These are phyloP conservation scores for Mucor racemosus DNA, from an alignment of 371 early-diverging fungal species.

Conservation along the genomic window DNA sequence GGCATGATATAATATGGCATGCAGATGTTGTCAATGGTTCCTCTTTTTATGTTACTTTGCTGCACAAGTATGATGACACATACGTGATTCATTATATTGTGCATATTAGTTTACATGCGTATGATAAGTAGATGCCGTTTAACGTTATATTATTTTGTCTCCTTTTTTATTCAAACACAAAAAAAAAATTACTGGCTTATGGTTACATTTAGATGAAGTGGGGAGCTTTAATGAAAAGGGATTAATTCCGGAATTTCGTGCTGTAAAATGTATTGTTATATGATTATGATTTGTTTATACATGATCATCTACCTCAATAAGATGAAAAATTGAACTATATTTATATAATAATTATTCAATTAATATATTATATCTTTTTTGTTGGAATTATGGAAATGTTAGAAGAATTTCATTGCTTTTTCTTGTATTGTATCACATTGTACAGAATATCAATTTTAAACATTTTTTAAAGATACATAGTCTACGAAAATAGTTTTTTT, in stretches of 20 bases:
- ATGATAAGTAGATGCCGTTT: neutral
- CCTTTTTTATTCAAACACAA: neutral
- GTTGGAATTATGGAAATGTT: neutral
- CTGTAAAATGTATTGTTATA: neutral
- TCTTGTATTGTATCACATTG: neutral
- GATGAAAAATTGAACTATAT: neutral
- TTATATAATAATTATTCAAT: neutral
- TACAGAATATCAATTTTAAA: conserved; percentile 2
- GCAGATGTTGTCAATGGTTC: neutral
- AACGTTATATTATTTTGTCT: no score
- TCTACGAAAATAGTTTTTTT: neutral
- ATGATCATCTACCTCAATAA: neutral
- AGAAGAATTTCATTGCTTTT: neutral
- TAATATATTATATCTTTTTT: neutral
- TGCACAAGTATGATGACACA: neutral
- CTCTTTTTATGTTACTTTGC: neutral
- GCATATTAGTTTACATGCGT: neutral
- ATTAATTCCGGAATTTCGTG: neutral
- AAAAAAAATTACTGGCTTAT: neutral
- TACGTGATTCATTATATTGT: neutral
- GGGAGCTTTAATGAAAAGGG: neutral
- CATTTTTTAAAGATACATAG: neutral
- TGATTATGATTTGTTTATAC: neutral
- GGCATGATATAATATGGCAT: neutral
- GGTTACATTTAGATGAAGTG: neutral